Evolutionary conservation across 768 basidiomycete genomes (phyloP).

Genomic region (Gyrodon lividus): DNA sequence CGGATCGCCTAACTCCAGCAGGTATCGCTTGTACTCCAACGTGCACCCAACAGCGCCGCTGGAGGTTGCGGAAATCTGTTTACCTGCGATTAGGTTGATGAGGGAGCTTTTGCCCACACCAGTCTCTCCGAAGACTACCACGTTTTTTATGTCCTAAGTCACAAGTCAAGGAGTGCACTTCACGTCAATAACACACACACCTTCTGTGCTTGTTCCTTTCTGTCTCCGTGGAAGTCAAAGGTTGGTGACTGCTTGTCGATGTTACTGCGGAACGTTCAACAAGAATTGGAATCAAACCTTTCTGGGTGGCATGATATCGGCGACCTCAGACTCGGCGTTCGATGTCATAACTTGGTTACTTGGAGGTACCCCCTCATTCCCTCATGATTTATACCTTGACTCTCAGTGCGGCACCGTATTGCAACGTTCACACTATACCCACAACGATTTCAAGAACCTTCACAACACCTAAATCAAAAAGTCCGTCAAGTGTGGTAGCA

Average conservation of each 20-base stretch:
- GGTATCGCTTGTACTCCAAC: conserved; percentile 28
- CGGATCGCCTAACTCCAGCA: conserved; percentile 12
- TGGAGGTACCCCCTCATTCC: neutral
- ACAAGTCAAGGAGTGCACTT: neutral
- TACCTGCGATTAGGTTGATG: conserved; percentile 40
- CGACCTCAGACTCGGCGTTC: conserved; percentile 1
- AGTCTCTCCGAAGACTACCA: conserved; percentile 43
- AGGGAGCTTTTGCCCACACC: conserved; percentile 45
- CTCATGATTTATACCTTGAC: neutral
- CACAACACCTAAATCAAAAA: neutral
- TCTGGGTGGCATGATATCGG: neutral
- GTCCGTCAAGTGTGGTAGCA: neutral
- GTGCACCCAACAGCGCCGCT: conserved; percentile 37
- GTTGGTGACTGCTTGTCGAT: conserved; percentile 5
- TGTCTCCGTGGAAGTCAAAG: conserved; percentile 2
- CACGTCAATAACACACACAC: conserved; percentile 7
- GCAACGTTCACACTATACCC: neutral
- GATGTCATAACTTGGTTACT: conserved; percentile 3
- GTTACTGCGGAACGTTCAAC: conserved; percentile 9
- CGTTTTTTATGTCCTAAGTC: conserved; percentile 26
- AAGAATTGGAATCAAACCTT: conserved; percentile 13
- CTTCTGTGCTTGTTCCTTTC: neutral
- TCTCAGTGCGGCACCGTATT: neutral
- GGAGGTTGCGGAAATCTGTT: conserved; percentile 27
- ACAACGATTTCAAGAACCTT: neutral